Evolutionary conservation across 768 basidiomycete species (phyloP).

Genomic region (Coprinopsis cinerea): DNA sequence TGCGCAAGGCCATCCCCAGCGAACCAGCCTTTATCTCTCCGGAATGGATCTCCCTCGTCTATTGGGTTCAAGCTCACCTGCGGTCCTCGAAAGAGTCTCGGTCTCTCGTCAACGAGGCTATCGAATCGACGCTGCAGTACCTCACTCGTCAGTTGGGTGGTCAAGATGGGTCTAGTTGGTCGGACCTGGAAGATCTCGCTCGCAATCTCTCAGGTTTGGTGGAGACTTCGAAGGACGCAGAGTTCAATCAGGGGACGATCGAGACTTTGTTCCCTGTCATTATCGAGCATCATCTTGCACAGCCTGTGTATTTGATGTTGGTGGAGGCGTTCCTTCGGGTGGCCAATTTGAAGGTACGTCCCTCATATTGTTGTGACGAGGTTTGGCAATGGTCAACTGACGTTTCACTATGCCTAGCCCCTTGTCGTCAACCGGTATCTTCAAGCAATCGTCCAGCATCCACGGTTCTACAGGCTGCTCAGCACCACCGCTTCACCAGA

Average conservation of each 20-base stretch:
- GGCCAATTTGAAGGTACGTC: conserved; percentile 57
- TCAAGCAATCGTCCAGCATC: conserved; percentile 70
- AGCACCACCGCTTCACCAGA: conserved; percentile 18
- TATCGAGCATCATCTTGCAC: conserved; percentile 53
- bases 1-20: background rate
- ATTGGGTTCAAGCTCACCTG: background rate
- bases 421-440: conserved; percentile 67
- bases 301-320: conserved; percentile 36
- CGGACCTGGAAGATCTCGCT: background rate
- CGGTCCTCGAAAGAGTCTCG: background rate
- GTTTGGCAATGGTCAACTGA: background rate
- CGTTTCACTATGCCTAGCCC: too few species aligned
- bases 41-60: background rate
- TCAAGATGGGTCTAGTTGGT: background rate
- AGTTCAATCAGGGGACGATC: conserved; percentile 43
- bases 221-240: conserved; percentile 28
- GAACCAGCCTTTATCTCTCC: background rate
- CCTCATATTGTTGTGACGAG: background rate
- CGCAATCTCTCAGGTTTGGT: conserved; percentile 17
- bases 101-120: conserved; percentile 1
- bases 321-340: conserved; percentile 33
- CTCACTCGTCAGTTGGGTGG: conserved; percentile 2
- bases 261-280: conserved; percentile 67
- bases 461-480: conserved; percentile 50
- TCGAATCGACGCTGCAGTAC: conserved; percentile 4